These are phyloP conservation scores for Calonectria pseudoturangicola DNA, from an alignment of 2,329 filamentous ascomycete genomes.

Conservation along the genomic window DNA sequence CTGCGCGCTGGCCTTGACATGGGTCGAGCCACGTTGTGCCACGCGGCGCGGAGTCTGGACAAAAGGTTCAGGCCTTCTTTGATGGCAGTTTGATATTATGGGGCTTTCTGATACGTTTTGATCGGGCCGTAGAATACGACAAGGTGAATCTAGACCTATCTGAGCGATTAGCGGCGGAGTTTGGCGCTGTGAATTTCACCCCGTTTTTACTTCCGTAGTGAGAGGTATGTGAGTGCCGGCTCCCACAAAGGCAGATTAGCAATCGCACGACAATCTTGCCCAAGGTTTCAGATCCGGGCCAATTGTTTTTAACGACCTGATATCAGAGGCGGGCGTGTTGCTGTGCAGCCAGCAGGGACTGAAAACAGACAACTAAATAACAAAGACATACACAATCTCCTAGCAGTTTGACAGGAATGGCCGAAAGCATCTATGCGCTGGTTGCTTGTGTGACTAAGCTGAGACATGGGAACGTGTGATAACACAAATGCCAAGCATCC, in stretches of 20 bases:
- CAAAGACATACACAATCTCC: conserved; percentile 8
- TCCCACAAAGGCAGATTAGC: background rate
- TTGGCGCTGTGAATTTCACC: background rate
- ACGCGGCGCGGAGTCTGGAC: background rate
- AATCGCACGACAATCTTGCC: conserved; percentile 7
- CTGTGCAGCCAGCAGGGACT: background rate
- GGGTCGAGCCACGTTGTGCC: background rate
- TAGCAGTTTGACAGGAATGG: background rate
- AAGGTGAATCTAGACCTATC: background rate
- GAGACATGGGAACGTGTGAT: conserved; percentile 29
- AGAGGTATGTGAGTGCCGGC: conserved; percentile 23
- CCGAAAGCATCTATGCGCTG: conserved; percentile 14
- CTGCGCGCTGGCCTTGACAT: background rate
- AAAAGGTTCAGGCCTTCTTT: background rate
- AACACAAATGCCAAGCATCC: conserved; percentile 5
- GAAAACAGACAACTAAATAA: background rate
- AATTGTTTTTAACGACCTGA: background rate
- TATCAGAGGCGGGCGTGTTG: background rate
- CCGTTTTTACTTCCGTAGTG: background rate
- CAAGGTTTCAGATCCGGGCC: background rate
- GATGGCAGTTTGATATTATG: background rate
- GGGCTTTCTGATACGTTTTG: background rate
- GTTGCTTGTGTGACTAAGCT: conserved; percentile 7
- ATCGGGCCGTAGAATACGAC: background rate
- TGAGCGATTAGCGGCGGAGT: background rate